Conservation (phyloP, 2,329 filamentous ascomycete genomes). For the Aspergillus floridensis region DNA sequence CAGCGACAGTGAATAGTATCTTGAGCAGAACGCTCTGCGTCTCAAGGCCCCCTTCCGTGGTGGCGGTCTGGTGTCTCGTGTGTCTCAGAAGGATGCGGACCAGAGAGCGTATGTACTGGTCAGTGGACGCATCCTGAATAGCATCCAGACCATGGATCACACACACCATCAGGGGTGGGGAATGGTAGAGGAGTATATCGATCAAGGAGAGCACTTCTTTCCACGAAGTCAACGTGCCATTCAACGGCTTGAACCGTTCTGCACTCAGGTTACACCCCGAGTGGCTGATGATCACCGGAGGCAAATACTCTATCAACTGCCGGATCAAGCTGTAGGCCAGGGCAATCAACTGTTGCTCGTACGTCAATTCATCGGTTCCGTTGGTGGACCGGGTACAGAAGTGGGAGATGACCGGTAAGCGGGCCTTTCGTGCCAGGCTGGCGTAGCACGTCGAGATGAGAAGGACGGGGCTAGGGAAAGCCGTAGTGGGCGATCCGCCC, state of each 20-base stretch:
- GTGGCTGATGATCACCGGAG: constrained; percentile 37
- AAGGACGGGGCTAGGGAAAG: constrained; percentile 27
- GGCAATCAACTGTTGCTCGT: constrained; percentile 34
- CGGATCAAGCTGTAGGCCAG: constrained; percentile 40
- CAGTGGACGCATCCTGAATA: constrained; percentile 33
- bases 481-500: constrained; percentile 27
- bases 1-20: constrained; percentile 36
- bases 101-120: constrained; percentile 33
- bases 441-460: constrained; percentile 36
- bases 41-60: constrained; percentile 17
- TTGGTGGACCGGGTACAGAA: constrained; percentile 33
- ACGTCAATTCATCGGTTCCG: constrained; percentile 23
- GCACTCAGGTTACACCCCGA: constrained; percentile 33
- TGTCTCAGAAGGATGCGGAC: constrained; percentile 35
- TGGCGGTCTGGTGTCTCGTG: constrained; percentile 24
- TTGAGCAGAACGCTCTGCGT: constrained; percentile 33
- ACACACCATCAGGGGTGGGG: constrained; percentile 37
- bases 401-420: constrained; percentile 36
- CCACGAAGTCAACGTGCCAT: constrained; percentile 37
- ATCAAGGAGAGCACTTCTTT: constrained; percentile 37
- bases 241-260: constrained; percentile 34
- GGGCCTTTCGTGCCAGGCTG: constrained; percentile 28
- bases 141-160: constrained; percentile 38
- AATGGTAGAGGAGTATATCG: constrained; percentile 35
- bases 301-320: constrained; percentile 37